Conservation (phyloP, 768 basidiomycete species). For the Russula compacta region DNA sequence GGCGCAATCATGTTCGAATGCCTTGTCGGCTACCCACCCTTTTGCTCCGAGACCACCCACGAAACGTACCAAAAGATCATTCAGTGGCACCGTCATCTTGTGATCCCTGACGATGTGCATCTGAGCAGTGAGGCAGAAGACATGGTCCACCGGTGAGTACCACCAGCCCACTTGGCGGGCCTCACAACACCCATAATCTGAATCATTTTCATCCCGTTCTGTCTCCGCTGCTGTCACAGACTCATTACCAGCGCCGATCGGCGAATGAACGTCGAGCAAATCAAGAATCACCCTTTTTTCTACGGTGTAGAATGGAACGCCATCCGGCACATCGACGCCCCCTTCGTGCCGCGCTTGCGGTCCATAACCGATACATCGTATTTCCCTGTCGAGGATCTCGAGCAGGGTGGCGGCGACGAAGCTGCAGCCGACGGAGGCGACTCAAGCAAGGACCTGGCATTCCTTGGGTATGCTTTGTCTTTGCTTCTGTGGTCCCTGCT, state of each 20-base stretch:
- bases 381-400: constrained; percentile 92
- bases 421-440: constrained; percentile 33
- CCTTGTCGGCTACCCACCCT: constrained; percentile 93
- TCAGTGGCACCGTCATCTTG: constrained; percentile 81
- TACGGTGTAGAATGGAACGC: constrained; percentile 90
- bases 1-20: constrained; percentile 99
- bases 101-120: constrained; percentile 91
- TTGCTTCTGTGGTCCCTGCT: background rate
- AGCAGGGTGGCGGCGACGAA: constrained; percentile 50
- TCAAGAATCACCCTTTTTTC: constrained; percentile 89
- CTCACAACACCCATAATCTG: background rate
- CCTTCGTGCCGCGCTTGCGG: constrained; percentile 90
- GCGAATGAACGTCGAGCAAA: constrained; percentile 73
- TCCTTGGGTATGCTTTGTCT: constrained; percentile 38
- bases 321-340: constrained; percentile 84
- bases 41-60: constrained; percentile 93
- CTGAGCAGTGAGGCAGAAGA: constrained; percentile 88
- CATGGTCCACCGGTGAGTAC: constrained; percentile 63
- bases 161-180: background rate
- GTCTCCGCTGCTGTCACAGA: constrained; percentile 29
- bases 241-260: constrained; percentile 79
- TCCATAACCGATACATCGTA: constrained; percentile 97
- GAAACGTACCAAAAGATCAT: constrained; percentile 98
- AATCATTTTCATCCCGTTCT: background rate
- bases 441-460: constrained; percentile 48